These are phyloP conservation scores for Aspergillus coremiiformis DNA, from an alignment of 495 filamentous ascomycete genomes.

Conservation along the genomic window DNA sequence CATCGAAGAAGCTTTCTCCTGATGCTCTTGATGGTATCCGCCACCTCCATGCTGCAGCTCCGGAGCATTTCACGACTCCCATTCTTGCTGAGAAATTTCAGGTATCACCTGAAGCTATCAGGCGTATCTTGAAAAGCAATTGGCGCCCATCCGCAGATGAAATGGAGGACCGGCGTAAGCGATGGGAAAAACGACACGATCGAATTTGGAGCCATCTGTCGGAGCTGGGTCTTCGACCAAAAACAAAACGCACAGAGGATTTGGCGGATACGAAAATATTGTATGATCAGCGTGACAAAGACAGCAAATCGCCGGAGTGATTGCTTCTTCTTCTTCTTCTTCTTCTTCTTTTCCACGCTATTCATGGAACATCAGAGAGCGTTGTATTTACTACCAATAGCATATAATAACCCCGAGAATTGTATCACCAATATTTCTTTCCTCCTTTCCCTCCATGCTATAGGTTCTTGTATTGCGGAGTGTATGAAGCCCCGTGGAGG, in stretches of 20 bases:
- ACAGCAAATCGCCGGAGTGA: not conserved
- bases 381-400: not conserved
- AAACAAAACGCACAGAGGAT: slow-evolving; percentile 19
- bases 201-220: slow-evolving; percentile 68
- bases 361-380: not conserved
- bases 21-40: slow-evolving; percentile 85
- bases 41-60: slow-evolving; percentile 64
- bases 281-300: slow-evolving; percentile 18
- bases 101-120: slow-evolving; percentile 77
- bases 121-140: slow-evolving; percentile 75
- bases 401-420: not conserved
- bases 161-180: slow-evolving; percentile 47
- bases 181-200: slow-evolving; percentile 76
- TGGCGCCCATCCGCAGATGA: slow-evolving; percentile 67
- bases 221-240: slow-evolving; percentile 58
- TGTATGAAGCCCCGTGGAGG: no score
- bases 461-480: no score
- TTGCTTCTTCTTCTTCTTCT: no score
- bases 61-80: slow-evolving; percentile 64
- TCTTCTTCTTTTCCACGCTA: no score
- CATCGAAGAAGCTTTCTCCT: slow-evolving; percentile 79
- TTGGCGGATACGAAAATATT: slow-evolving; percentile 22
- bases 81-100: slow-evolving; percentile 73
- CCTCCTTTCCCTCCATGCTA: no score
- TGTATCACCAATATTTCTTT: no score